Conservation (phyloP, 495 filamentous ascomycete species). For the Penicillium argentinense region DNA sequence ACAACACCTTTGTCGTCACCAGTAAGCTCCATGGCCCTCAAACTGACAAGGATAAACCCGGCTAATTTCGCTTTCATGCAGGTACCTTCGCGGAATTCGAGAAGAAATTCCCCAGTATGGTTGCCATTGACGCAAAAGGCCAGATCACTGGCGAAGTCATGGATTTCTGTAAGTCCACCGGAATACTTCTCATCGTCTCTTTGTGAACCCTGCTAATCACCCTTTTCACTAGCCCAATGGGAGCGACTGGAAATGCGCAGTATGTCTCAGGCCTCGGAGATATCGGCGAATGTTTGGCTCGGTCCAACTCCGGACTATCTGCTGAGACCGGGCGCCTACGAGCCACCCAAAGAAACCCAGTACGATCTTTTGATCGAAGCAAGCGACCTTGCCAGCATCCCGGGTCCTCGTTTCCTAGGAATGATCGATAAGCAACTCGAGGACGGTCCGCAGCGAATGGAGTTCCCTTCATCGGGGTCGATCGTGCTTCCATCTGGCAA, state of each 20-base stretch:
- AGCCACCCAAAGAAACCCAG: constrained; percentile 29
- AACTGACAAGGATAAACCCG: background rate
- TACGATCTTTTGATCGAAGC: constrained; percentile 83
- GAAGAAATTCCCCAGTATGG: constrained; percentile 62
- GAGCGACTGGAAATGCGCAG: constrained; percentile 89
- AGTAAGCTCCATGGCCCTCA: constrained; percentile 41
- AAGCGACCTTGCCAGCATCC: constrained; percentile 73
- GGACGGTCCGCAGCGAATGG: constrained; percentile 60
- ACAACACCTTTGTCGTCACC: constrained; percentile 80
- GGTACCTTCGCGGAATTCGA: constrained; percentile 76
- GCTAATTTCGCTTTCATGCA: constrained; percentile 32
- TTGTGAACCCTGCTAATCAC: constrained; percentile 19
- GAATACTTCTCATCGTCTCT: background rate
- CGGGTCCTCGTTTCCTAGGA: constrained; percentile 53
- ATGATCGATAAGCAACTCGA: constrained; percentile 59
- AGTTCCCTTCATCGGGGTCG: constrained; percentile 92
- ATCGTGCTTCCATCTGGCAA: constrained; percentile 80
- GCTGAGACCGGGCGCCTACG: constrained; percentile 19
- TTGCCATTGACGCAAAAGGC: constrained; percentile 73
- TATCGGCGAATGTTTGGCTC: constrained; percentile 84
- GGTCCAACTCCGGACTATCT: constrained; percentile 80
- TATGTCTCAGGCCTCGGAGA: constrained; percentile 89
- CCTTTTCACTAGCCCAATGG: constrained; percentile 60
- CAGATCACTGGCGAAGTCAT: constrained; percentile 74
- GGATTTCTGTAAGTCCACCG: constrained; percentile 69